Percentiles rank a stretch among this genome's conserved stretches.
phyloP scores from a whole-genome alignment of 2,329 filamentous ascomycete species.

The Colletotrichum musicola region DNA sequence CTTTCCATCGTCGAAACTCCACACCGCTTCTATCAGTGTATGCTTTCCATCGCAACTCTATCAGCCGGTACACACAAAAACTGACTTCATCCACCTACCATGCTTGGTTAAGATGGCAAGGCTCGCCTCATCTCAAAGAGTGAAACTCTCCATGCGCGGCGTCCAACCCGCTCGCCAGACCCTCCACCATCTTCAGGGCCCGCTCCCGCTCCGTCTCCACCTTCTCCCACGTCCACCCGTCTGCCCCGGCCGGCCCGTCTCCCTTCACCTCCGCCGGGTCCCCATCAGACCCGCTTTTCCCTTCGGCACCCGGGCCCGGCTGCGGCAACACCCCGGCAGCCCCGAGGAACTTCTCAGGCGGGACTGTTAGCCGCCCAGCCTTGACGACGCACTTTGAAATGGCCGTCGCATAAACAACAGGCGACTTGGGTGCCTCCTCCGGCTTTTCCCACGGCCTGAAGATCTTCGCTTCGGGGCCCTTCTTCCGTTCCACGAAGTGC shows the following conservation, averaged over 20 bases:
- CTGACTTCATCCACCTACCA: no score
- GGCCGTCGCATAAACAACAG: conserved; percentile 70
- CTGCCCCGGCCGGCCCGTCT: background rate
- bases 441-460: conserved; percentile 58
- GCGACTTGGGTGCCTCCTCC: conserved; percentile 50
- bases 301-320: background rate
- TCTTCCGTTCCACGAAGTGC: conserved; percentile 45
- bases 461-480: conserved; percentile 52
- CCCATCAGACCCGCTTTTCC: background rate
- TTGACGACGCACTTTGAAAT: conserved; percentile 88
- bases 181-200: conserved; percentile 18
- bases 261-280: background rate
- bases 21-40: no score
- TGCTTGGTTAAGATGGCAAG: background rate
- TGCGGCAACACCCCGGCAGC: conserved; percentile 23
- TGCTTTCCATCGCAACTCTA: no score
- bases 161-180: conserved; percentile 25
- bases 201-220: conserved; percentile 29
- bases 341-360: conserved; percentile 62
- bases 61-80: no score
- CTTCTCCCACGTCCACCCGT: conserved; percentile 25
- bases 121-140: conserved; percentile 2
- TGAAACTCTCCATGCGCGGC: conserved; percentile 27
- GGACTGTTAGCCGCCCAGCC: conserved; percentile 83
- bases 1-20: no score